These are phyloP conservation scores for Hypoxylon rubiginosum DNA, from an alignment of 2,329 filamentous ascomycete species.

Conservation along the genomic window DNA sequence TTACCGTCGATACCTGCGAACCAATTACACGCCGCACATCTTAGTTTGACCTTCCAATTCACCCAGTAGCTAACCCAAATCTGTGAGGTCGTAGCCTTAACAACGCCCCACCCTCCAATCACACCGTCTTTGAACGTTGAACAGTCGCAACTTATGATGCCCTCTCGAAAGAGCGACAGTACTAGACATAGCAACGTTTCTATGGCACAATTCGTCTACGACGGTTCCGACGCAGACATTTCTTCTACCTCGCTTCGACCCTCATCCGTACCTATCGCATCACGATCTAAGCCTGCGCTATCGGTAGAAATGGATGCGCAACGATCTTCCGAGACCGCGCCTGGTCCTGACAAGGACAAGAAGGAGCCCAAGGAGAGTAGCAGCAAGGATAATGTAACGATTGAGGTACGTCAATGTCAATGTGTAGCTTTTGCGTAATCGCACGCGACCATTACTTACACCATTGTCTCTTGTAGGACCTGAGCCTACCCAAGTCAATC, in stretches of 20 bases:
- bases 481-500: slow-evolving; percentile 84
- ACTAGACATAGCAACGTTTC: slow-evolving; percentile 61
- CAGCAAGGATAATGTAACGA: slow-evolving; percentile 56
- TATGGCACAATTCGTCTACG: slow-evolving; percentile 60
- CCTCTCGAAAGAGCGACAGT: slow-evolving; percentile 68
- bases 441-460: slow-evolving; percentile 8
- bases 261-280: slow-evolving; percentile 43
- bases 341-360: slow-evolving; percentile 50
- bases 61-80: background rate
- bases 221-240: slow-evolving; percentile 54
- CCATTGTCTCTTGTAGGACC: slow-evolving; percentile 65
- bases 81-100: background rate
- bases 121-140: slow-evolving; percentile 32
- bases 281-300: slow-evolving; percentile 43
- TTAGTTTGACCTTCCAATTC: no score
- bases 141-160: slow-evolving; percentile 63
- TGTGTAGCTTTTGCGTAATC: background rate
- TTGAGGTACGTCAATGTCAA: slow-evolving; percentile 64
- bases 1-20: background rate
- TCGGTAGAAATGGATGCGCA: slow-evolving; percentile 54
- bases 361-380: slow-evolving; percentile 54
- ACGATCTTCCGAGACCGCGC: slow-evolving; percentile 46
- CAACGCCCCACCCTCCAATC: background rate
- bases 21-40: background rate
- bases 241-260: slow-evolving; percentile 39